phyloP scores from a whole-genome alignment of 495 filamentous ascomycete genomes.

The Viridothelium virens region DNA sequence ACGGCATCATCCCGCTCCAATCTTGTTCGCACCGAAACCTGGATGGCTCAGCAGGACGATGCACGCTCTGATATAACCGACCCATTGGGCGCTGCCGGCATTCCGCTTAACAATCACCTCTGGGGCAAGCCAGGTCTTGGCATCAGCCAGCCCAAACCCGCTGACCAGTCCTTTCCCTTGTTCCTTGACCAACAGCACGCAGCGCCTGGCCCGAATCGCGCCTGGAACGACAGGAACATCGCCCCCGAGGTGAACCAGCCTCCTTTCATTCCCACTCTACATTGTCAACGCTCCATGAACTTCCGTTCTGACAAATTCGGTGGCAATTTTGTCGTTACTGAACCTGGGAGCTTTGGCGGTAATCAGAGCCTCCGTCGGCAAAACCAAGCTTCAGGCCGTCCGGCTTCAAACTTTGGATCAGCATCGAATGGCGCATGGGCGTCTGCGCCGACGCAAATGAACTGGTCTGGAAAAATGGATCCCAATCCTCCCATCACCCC shows the following conservation, averaged over 20 bases:
- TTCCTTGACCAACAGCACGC: slow-evolving; percentile 1
- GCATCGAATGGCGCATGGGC: slow-evolving; percentile 26
- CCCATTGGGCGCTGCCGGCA: neutral
- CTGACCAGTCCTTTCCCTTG: neutral
- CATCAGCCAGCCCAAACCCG: neutral
- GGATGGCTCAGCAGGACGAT: slow-evolving; percentile 7
- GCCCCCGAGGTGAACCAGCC: neutral
- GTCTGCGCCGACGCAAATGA: neutral
- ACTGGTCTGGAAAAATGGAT: slow-evolving; percentile 14
- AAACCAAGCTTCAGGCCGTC: slow-evolving; percentile 38
- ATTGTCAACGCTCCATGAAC: slow-evolving; percentile 17
- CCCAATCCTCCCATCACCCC: slow-evolving; percentile 32
- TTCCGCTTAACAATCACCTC: neutral
- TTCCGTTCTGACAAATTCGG: slow-evolving; percentile 24
- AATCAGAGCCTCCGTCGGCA: slow-evolving; percentile 37
- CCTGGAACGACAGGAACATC: neutral
- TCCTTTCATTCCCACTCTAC: slow-evolving; percentile 16
- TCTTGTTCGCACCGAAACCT: neutral
- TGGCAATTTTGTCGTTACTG: slow-evolving; percentile 33
- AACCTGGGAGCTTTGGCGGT: slow-evolving; percentile 33
- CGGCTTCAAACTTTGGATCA: slow-evolving; percentile 30
- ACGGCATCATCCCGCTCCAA: neutral
- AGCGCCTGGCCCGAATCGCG: neutral
- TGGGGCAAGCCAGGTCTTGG: neutral
- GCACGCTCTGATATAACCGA: slow-evolving; percentile 1